phyloP scores from a whole-genome alignment of 2,329 filamentous ascomycete genomes.

The Cercospora citrullina region DNA sequence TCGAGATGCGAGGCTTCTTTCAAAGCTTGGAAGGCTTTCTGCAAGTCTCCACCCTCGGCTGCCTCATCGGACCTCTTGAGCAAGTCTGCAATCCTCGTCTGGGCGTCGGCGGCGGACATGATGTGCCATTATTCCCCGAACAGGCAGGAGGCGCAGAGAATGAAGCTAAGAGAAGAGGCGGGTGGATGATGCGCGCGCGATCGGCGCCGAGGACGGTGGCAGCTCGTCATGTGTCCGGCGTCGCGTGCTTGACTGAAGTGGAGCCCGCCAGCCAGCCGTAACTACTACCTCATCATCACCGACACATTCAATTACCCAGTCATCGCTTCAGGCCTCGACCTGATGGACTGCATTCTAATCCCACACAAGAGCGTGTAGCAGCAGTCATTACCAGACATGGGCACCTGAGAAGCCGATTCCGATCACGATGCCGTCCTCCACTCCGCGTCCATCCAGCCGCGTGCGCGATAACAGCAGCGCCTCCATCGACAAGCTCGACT shows the following conservation, averaged over 20 bases:
- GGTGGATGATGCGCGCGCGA: background rate
- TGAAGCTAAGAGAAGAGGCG: background rate
- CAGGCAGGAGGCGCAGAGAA: conserved; percentile 8
- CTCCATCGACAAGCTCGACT: conserved; percentile 55
- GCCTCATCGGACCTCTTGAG: conserved; percentile 30
- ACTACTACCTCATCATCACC: background rate
- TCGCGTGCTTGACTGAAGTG: conserved; percentile 6
- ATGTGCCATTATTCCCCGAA: conserved; percentile 27
- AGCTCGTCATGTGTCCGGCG: conserved; percentile 6
- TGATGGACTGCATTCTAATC: background rate
- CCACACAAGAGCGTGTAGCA: background rate
- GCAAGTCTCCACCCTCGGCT: conserved; percentile 35
- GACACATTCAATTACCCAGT: background rate
- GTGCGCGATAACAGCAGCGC: conserved; percentile 23
- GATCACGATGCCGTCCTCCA: conserved; percentile 10
- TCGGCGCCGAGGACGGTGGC: background rate
- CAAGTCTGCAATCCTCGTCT: conserved; percentile 29
- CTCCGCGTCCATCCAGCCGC: conserved; percentile 25
- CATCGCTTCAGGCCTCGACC: background rate
- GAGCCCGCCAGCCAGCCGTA: background rate
- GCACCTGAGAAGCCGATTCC: background rate
- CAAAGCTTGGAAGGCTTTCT: conserved; percentile 45
- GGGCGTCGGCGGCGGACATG: conserved; percentile 26
- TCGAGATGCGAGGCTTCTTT: conserved; percentile 48
- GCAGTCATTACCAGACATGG: background rate